Evolutionary conservation across 495 filamentous ascomycete genomes (phyloP), one percentile per base, ranked within the genome.

Genomic region (Penicillium macrosclerotiorum): DNA sequence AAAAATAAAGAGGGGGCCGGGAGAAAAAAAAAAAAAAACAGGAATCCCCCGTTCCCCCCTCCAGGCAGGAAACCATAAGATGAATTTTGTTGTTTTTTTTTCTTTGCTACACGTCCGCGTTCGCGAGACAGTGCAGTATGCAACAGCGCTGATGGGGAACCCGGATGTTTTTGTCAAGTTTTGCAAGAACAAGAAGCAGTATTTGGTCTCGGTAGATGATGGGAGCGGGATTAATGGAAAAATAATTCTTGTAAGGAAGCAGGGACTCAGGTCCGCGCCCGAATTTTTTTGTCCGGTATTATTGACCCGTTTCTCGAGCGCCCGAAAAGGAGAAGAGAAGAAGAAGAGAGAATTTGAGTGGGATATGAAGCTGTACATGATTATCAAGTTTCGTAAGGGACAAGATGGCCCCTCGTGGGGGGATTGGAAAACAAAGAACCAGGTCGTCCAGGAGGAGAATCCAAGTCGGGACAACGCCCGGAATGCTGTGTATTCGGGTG

Each of bases 331-430:
- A 26, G 16, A 40, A 39, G 42, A 22, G 22, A 27, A 37, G 33
- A 26, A 46, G 55, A 42, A 37, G 45, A 45, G 9, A 38, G 8
- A 38, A 22, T 14, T 12, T 19, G 36, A 25, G 41, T 60, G 54
- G 35, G 48, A 63, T 57, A 59, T 36, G 62, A 55, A 57, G 59
- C 61, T 72, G 67, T 71, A 72, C 67, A 72, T 52, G 54, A 66
- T 57, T 52, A 71, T 71, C 69, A 71, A 63, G 51, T 32, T n/a
- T 59, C 55, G 58, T 61, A 61, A 51, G 49, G 37, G 47, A 46
- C 33, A 35, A 11, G 14, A 38, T 22, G 25, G 14, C 36, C 27
- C 16, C 27, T 32, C 27, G 13, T 38, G 9, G 20, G 26, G 37
- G 27, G 32, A 37, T 30, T 22, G 34, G 29, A 43, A 37, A 19